Percentiles rank a stretch among this genome's conserved stretches.
phyloP scores from a whole-genome alignment of 306 rosid genomes.

The Casuarina glauca region DNA sequence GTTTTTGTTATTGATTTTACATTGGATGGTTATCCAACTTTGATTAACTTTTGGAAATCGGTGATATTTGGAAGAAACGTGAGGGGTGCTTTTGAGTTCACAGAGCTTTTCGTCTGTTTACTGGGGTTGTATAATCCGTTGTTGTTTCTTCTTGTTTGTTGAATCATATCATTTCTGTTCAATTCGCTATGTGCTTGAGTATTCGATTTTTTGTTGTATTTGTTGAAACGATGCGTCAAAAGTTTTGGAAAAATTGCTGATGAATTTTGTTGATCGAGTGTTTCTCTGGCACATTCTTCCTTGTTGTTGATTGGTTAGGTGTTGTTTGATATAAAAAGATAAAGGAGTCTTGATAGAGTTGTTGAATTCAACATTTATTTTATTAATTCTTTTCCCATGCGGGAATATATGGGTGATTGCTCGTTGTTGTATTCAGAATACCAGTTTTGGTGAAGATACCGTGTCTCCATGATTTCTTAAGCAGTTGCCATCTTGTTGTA shows the following conservation, averaged over 20 bases:
- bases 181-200: neutral
- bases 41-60: neutral
- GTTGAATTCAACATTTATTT: neutral
- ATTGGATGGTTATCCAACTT: neutral
- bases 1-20: neutral
- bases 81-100: neutral
- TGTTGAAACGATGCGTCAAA: neutral
- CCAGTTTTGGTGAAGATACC: neutral
- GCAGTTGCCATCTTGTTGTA: neutral
- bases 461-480: neutral
- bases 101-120: neutral
- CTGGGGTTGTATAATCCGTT: neutral
- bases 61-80: neutral
- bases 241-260: neutral
- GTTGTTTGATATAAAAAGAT: neutral
- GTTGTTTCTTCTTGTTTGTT: neutral
- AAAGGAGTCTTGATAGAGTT: neutral
- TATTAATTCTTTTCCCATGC: too few species aligned
- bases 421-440: neutral
- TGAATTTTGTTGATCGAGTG: neutral
- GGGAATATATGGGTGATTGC: neutral
- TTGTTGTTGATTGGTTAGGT: neutral
- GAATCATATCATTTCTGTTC: neutral
- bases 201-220: neutral
- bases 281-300: neutral